Conservation (phyloP, 2,329 filamentous ascomycete genomes). For the Byssothecium circinans region DNA sequence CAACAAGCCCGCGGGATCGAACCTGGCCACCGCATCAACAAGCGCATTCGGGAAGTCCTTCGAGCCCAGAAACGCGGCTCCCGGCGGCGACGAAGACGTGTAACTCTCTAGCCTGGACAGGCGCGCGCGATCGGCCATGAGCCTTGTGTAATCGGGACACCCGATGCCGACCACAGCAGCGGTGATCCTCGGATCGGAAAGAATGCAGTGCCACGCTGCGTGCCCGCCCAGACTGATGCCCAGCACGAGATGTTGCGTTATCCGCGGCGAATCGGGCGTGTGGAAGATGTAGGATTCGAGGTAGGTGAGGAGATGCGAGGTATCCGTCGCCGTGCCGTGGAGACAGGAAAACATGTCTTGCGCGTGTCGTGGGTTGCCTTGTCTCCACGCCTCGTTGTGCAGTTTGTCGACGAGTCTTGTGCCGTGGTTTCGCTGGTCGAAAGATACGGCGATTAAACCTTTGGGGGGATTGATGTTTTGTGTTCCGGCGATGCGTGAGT, state of each 20-base stretch:
- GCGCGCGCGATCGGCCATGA: slow-evolving; percentile 79
- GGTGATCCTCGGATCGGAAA: slow-evolving; percentile 77
- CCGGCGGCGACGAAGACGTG: slow-evolving; percentile 57
- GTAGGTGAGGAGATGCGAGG: slow-evolving; percentile 73
- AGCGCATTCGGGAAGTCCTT: slow-evolving; percentile 74
- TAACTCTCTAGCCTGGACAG: slow-evolving; percentile 67
- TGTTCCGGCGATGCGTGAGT: slow-evolving; percentile 46
- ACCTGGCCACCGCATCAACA: slow-evolving; percentile 62
- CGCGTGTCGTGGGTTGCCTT: slow-evolving; percentile 79
- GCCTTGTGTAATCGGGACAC: slow-evolving; percentile 81
- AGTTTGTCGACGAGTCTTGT: slow-evolving; percentile 65
- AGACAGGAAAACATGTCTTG: slow-evolving; percentile 88
- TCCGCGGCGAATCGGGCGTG: slow-evolving; percentile 43
- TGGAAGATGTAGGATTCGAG: slow-evolving; percentile 74
- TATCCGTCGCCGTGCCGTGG: slow-evolving; percentile 73
- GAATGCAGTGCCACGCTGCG: slow-evolving; percentile 78
- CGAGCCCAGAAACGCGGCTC: slow-evolving; percentile 71
- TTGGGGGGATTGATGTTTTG: slow-evolving; percentile 35
- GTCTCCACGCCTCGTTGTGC: slow-evolving; percentile 77
- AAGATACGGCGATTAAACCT: slow-evolving; percentile 77
- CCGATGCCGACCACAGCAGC: slow-evolving; percentile 81
- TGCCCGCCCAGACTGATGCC: slow-evolving; percentile 89
- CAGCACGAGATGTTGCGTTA: slow-evolving; percentile 69
- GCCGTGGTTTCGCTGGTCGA: slow-evolving; percentile 95
- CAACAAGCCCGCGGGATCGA: slow-evolving; percentile 76